Evolutionary conservation across 2,329 filamentous ascomycete genomes (phyloP).

Genomic region (Cadophora sp.): DNA sequence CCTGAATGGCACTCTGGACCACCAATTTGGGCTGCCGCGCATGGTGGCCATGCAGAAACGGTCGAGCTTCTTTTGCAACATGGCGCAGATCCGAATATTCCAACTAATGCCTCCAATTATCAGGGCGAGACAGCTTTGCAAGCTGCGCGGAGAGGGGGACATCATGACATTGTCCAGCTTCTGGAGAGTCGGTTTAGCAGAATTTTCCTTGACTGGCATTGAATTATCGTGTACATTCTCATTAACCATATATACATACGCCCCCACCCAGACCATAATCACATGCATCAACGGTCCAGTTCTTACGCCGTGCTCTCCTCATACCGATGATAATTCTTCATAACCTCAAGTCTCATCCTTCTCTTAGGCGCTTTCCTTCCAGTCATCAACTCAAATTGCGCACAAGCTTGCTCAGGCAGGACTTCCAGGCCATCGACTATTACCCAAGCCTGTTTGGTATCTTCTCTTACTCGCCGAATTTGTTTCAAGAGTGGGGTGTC

Average conservation of each 20-base stretch:
- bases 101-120: no score
- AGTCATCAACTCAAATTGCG: slow-evolving; percentile 83
- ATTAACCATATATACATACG: not conserved
- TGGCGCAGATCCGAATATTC: no score
- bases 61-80: no score
- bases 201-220: no score
- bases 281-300: not conserved
- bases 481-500: slow-evolving; percentile 75
- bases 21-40: no score
- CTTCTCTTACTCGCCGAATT: slow-evolving; percentile 54
- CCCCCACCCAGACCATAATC: not conserved
- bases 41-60: no score
- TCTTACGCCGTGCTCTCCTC: slow-evolving; percentile 27
- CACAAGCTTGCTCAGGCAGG: slow-evolving; percentile 79
- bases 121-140: no score
- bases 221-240: not conserved
- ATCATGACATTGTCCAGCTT: no score
- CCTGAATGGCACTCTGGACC: no score
- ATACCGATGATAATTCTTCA: slow-evolving; percentile 40
- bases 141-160: no score
- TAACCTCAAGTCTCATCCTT: slow-evolving; percentile 63
- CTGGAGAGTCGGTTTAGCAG: no score
- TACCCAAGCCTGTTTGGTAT: slow-evolving; percentile 70
- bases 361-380: slow-evolving; percentile 73
- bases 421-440: slow-evolving; percentile 78